Conservation (phyloP, 805 yeast species). For the Saccharomycopsis capsularis region DNA sequence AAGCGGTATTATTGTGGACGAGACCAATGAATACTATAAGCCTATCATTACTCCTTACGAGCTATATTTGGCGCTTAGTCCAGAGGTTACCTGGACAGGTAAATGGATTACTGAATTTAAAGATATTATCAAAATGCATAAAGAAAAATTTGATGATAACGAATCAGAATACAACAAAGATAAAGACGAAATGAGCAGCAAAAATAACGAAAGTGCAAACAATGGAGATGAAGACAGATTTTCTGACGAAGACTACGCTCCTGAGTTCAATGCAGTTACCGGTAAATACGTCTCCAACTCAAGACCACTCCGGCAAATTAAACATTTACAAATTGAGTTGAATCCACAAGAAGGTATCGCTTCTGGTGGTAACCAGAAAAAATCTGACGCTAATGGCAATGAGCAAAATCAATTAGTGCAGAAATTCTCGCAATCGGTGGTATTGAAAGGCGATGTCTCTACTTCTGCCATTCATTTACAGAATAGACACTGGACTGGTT, state of each 20-base stretch:
- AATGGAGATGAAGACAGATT: conserved; percentile 25
- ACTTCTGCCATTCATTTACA: conserved; percentile 80
- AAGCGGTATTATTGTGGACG: conserved; percentile 83
- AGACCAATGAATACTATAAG: conserved; percentile 70
- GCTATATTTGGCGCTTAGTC: conserved; percentile 67
- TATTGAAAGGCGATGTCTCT: conserved; percentile 73
- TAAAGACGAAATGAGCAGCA: conserved; percentile 24
- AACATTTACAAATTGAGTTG: conserved; percentile 57
- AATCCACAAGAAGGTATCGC: conserved; percentile 27
- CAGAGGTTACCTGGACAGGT: conserved; percentile 84
- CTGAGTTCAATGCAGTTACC: conserved; percentile 83
- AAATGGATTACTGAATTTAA: conserved; percentile 84
- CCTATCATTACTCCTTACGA: conserved; percentile 96
- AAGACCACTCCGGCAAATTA: conserved; percentile 63
- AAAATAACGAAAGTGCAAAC: conserved; percentile 22
- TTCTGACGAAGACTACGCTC: conserved; percentile 50
- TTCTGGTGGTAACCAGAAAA: background rate
- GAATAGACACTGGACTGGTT: conserved; percentile 75
- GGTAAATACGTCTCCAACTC: conserved; percentile 67
- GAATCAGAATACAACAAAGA: conserved; percentile 28
- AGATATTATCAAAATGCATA: conserved; percentile 37
- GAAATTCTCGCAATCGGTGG: conserved; percentile 50
- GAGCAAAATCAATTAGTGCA: conserved; percentile 41
- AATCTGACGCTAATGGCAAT: conserved; percentile 24
- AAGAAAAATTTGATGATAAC: conserved; percentile 31